phyloP scores from a whole-genome alignment of 208 protist genomes.

The Trypanosoma cruzi region DNA sequence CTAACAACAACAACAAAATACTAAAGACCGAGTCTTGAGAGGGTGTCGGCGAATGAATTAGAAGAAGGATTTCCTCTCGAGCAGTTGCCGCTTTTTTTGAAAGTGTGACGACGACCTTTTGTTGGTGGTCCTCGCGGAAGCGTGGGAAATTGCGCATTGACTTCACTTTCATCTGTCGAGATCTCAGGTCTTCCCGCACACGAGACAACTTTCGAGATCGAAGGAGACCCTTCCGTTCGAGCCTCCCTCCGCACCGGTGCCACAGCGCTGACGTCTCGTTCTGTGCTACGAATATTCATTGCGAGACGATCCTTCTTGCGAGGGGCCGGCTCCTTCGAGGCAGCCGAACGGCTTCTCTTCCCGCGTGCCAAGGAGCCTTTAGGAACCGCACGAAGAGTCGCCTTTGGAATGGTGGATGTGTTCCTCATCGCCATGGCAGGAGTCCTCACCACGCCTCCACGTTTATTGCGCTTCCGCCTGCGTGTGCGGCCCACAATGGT shows the following conservation, averaged over 20 bases:
- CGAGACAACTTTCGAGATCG: neutral
- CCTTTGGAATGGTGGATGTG: neutral
- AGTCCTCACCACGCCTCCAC: neutral
- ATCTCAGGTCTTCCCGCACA: neutral
- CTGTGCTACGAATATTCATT: neutral
- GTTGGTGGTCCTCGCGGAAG: neutral
- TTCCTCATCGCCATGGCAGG: neutral
- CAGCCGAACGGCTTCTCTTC: constrained; percentile 12
- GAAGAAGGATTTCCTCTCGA: neutral
- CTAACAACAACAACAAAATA: neutral
- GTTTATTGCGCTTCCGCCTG: constrained; percentile 18
- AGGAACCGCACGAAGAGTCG: constrained; percentile 5
- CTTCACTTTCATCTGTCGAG: neutral
- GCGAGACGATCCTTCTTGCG: neutral
- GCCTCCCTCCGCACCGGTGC: neutral
- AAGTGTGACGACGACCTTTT: constrained; percentile 3
- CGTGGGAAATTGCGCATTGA: neutral
- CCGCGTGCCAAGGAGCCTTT: constrained; percentile 31
- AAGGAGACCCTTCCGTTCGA: neutral
- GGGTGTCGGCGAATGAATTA: constrained; percentile 22
- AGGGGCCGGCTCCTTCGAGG: neutral
- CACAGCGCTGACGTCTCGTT: neutral
- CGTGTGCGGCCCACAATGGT: constrained; percentile 18
- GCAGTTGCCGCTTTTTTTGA: neutral
- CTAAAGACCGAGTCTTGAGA: constrained; percentile 30